Base-by-base conservation (phyloP, 2,329 filamentous ascomycete species). In the Aspergillus clavatus region DNA sequence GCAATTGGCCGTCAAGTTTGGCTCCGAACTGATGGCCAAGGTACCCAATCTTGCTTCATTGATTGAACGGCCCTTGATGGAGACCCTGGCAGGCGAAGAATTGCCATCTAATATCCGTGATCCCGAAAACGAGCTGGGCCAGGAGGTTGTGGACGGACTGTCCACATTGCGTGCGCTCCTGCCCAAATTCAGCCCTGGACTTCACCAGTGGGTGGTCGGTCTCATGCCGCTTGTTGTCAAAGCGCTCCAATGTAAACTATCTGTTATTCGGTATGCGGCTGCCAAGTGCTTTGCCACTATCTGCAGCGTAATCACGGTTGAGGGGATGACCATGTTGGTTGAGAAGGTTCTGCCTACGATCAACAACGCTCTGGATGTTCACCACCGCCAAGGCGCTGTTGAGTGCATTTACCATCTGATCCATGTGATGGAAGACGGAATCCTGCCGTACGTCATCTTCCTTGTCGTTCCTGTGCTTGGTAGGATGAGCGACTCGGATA, bases 391-490 rank as follows among this genome's bases (percentile, higher is more conserved):
- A 72, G 93, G 93, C 51, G 89, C 89, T 5, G 93, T 95, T 46
- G 93, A 98, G 69, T 89, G 83, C 57, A 87, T 98, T 48, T 98
- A 98, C 64, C 93, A 98, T 68, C 75, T 98, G 47, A 98, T 98
- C 53, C 88, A 94, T 48, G 90, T 96, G 41, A 98, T 98, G 93
- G 93, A 95, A 51, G 93, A 97, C 63, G 80, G 82, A 28, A 98
- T 98, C 46, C 72, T 98, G 23, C 93, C 94, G 3, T 98, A 98
- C 61, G 93, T 98, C 52, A 96, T 98, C 59, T 98, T 98, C 81
- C 81, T 98, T 54, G 94, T 98, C 47, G 94, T 97, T 10, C 93
- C 93, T 11, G 93, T 98, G 3, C 78, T 98, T 40, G 93, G 93
- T 43, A 84, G 93, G 36, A 98, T 98, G 93, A 97, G 93, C 63